A percentile compares a stretch with the other conserved stretches of the same genome.
These are phyloP conservation scores for Sequoiadendron giganteum DNA, from an alignment of 75 land plant genomes.

Conservation along the genomic window DNA sequence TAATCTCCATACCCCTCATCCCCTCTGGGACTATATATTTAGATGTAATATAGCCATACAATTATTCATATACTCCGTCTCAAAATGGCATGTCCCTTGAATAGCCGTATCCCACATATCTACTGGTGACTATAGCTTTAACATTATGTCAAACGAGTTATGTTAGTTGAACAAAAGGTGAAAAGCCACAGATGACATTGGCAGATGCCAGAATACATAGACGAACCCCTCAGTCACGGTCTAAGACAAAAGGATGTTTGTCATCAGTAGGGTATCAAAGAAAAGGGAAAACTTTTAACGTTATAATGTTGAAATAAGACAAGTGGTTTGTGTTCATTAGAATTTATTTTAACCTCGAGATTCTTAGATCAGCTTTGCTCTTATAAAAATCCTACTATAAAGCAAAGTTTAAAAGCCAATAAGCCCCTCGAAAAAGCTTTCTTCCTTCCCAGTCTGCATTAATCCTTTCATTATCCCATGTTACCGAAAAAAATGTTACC, in stretches of 20 bases:
- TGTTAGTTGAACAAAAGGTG: not conserved
- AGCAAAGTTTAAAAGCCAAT: not conserved
- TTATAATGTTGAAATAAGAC: not conserved
- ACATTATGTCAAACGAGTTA: no score
- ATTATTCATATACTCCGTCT: no score
- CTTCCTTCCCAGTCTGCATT: not conserved
- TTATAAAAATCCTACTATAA: not conserved
- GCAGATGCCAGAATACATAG: not conserved
- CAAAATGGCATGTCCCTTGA: no score
- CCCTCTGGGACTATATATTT: no score
- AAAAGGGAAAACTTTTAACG: not conserved
- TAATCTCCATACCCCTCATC: no score
- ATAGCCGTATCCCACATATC: no score
- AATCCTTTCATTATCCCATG: not conserved
- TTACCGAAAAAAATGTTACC: no score
- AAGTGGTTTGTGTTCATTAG: not conserved
- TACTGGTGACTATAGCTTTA: no score
- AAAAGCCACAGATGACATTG: not conserved
- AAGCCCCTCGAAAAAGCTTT: not conserved
- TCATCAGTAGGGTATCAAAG: not conserved
- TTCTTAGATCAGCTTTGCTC: no score
- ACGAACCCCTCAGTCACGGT: not conserved
- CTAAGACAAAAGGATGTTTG: not conserved
- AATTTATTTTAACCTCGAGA: no score
- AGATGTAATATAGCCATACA: no score